A percentile compares a stretch with the other conserved stretches of the same genome.
Evolutionary conservation across 2,329 filamentous ascomycete species (phyloP).

Genomic region (Fusarium anguioides): DNA sequence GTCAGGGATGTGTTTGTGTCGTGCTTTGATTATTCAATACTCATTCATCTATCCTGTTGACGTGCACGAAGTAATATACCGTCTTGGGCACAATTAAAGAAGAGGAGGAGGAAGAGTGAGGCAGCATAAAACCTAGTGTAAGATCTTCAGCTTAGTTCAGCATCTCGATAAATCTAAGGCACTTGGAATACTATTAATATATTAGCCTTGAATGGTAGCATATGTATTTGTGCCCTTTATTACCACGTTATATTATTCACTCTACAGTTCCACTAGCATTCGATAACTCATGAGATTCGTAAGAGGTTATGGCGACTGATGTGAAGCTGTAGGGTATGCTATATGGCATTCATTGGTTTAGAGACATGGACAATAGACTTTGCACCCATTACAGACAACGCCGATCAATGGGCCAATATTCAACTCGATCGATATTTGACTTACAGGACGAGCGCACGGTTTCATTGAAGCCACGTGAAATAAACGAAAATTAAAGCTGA

Average conservation of each 20-base stretch:
- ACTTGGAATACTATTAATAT: no score
- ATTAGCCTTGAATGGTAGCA: no score
- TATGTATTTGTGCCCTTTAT: no score
- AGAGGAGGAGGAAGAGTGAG: no score
- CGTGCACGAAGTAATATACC: background rate
- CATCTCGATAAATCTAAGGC: no score
- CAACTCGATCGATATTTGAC: background rate
- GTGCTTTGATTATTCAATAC: background rate
- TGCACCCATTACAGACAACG: background rate
- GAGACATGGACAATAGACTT: background rate
- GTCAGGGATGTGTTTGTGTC: background rate
- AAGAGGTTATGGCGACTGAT: background rate
- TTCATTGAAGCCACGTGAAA: background rate
- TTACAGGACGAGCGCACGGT: background rate
- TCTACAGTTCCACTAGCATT: background rate
- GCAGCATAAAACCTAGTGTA: background rate
- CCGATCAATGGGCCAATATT: background rate
- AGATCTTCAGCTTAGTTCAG: background rate
- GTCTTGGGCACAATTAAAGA: no score
- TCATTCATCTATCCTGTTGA: background rate
- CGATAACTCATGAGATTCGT: background rate
- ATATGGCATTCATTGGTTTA: background rate
- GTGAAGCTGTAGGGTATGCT: background rate
- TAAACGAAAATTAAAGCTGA: background rate
- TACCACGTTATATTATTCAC: background rate